Base-by-base conservation (phyloP, 2,329 filamentous ascomycete genomes). In the Sarocladium brachiariae region DNA sequence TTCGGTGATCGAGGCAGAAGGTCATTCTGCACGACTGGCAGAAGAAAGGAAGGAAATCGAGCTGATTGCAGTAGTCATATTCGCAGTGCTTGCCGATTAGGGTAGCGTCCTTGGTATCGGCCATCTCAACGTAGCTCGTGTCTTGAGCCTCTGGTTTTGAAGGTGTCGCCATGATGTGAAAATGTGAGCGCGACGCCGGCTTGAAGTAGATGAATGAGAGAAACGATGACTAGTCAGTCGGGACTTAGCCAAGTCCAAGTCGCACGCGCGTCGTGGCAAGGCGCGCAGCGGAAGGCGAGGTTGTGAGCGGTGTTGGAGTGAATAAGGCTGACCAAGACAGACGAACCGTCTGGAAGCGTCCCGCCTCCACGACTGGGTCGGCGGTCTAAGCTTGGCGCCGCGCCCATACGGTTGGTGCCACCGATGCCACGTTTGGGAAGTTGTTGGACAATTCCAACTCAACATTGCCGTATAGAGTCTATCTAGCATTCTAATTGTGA, bases 21-120 rank as follows among this genome's bases (percentile, higher is more conserved):
- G 86, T 92, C 52, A 81, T 79, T 56, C 67, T 79, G 71, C 93
- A 99, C 58, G 87, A 93, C 65, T 95, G 88, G 72, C 93, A 99
- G 63, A 83, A 79, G 69, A 97, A 97, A 3, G 93, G 93, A 4
- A 99, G 81, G 68, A 99, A 97, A 70, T 97, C 93, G 54, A 97
- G 87, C 64, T 93, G 87, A 65, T 91, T 86, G 76, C 93, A 99
- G 75, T 89, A 95, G 57, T 86, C 75, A 70, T 87, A 85, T 67
- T 96, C 83, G 78, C 93, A 99, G 74, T 96, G 91, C 55, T 81
- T 81, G 68, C 93, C 93, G 59, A 97, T 86, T 21, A 91, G 80
- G 60, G 88, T 85, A 45, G 91, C 85, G 69, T 96, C 91, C 65
- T 77, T 64, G 53, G 69, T 77, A 61, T 82, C 78, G 62, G 86